phyloP scores from a whole-genome alignment of 202 grass and related monocot species.

The Schoenoplectus tabernaemontani region DNA sequence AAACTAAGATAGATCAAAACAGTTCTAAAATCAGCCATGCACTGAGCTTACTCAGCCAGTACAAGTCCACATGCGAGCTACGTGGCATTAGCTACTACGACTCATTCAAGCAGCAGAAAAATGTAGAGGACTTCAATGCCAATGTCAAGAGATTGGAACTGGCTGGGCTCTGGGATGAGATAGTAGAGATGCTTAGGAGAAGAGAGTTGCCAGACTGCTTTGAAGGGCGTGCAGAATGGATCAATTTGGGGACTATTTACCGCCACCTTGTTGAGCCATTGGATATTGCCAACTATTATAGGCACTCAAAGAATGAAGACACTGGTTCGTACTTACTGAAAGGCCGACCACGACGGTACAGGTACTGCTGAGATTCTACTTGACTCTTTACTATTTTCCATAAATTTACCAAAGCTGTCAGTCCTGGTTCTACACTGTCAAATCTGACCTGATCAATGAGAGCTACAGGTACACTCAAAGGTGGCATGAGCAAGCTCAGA shows the following conservation, averaged over 20 bases:
- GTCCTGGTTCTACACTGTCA: not conserved
- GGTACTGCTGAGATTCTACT: slow-evolving; percentile 22
- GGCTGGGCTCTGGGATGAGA: slow-evolving; percentile 92
- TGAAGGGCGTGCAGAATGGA: slow-evolving; percentile 61
- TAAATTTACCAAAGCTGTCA: not conserved
- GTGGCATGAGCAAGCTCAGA: slow-evolving; percentile 62
- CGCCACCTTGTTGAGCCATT: slow-evolving; percentile 76
- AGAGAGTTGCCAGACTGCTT: slow-evolving; percentile 67
- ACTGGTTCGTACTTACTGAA: slow-evolving; percentile 71
- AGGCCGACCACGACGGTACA: slow-evolving; percentile 67
- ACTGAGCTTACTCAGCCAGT: slow-evolving; percentile 46
- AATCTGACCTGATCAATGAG: not conserved
- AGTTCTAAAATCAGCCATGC: slow-evolving; percentile 66
- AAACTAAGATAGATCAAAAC: slow-evolving; percentile 52
- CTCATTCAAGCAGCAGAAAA: slow-evolving; percentile 75
- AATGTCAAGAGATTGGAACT: slow-evolving; percentile 74
- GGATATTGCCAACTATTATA: slow-evolving; percentile 96
- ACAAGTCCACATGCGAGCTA: slow-evolving; percentile 52
- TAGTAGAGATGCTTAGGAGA: slow-evolving; percentile 85
- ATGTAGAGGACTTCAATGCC: slow-evolving; percentile 78
- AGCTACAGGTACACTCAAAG: slow-evolving; percentile 69
- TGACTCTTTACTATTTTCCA: not conserved
- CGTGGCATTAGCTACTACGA: slow-evolving; percentile 65
- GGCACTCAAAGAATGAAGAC: slow-evolving; percentile 95
- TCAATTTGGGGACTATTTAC: slow-evolving; percentile 59